A percentile compares a stretch with the other conserved stretches of the same genome.
Conservation (phyloP, 768 basidiomycete species). For the Hydnum rufescens region DNA sequence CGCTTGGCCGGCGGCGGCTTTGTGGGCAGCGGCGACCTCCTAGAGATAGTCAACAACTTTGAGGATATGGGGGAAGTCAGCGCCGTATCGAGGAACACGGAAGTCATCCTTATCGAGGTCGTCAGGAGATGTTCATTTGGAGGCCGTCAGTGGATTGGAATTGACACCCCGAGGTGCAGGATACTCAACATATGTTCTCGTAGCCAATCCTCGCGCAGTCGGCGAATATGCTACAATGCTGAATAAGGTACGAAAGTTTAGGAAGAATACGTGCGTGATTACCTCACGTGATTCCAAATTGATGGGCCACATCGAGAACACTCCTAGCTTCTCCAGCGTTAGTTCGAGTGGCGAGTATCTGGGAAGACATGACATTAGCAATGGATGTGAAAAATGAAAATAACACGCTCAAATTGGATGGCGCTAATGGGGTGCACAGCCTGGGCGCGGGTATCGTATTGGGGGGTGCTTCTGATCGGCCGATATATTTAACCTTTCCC, state of each 20-base stretch:
- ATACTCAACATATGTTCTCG: slow-evolving; percentile 23
- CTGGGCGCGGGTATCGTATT: slow-evolving; percentile 10
- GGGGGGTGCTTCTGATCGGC: slow-evolving; percentile 27
- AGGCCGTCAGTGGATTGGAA: neutral
- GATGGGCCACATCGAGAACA: slow-evolving; percentile 11
- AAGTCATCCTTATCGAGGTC: slow-evolving; percentile 6
- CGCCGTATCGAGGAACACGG: slow-evolving; percentile 4
- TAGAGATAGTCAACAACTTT: slow-evolving; percentile 10
- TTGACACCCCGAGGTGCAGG: neutral
- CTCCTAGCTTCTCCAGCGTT: neutral
- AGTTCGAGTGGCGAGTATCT: slow-evolving; percentile 12
- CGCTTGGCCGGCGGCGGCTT: slow-evolving; percentile 11
- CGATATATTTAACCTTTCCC: slow-evolving; percentile 32
- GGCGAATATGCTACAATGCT: slow-evolving; percentile 31
- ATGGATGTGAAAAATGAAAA: neutral
- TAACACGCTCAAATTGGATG: slow-evolving; percentile 10
- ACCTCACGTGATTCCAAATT: slow-evolving; percentile 22
- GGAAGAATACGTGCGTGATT: too few species aligned
- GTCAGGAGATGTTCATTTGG: slow-evolving; percentile 7
- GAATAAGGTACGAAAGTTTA: neutral
- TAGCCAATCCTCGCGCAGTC: slow-evolving; percentile 32
- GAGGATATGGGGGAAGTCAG: slow-evolving; percentile 11
- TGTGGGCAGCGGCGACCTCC: slow-evolving; percentile 9
- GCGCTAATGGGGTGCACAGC: slow-evolving; percentile 10
- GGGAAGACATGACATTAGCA: neutral